A percentile compares a stretch with the other conserved stretches of the same genome.
These are phyloP conservation scores for Blastobotrys buckinghamii DNA, from an alignment of 1,139 yeast species.

Conservation along the genomic window DNA sequence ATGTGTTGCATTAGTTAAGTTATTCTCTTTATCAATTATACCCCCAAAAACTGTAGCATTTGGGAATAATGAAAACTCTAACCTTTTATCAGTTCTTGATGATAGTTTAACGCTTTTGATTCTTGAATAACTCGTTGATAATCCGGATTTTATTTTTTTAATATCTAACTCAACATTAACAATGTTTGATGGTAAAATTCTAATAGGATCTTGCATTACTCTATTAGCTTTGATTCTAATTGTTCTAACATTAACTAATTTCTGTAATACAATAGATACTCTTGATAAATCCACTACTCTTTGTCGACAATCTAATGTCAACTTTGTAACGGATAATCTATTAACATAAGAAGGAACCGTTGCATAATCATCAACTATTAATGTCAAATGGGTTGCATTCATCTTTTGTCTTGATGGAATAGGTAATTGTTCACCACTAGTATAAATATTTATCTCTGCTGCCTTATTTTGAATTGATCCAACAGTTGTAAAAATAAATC, in stretches of 20 bases:
- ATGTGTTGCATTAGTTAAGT: background rate
- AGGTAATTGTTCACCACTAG: constrained; percentile 5
- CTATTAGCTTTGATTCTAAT: constrained; percentile 3
- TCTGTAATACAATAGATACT: background rate
- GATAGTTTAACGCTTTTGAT: background rate
- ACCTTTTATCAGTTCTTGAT: constrained; percentile 2
- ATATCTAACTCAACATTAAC: constrained; percentile 4
- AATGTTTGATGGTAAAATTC: background rate
- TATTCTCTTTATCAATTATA: background rate
- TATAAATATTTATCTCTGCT: constrained; percentile 2
- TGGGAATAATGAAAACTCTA: background rate
- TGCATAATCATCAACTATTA: constrained; percentile 6
- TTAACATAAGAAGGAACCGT: constrained; percentile 8
- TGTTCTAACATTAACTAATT: background rate
- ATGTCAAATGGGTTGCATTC: constrained; percentile 6
- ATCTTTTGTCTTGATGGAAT: constrained; percentile 6
- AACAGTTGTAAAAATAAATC: constrained; percentile 1
- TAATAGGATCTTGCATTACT: constrained; percentile 1
- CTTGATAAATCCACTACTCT: background rate
- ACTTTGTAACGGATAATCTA: background rate
- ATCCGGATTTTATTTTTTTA: background rate
- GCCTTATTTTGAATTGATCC: background rate
- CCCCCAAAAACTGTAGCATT: background rate
- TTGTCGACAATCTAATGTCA: constrained; percentile 8
- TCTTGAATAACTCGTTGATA: background rate